A percentile compares a stretch with the other conserved stretches of the same genome.
phyloP scores from a whole-genome alignment of 2,329 filamentous ascomycete genomes.

The Phoma sp. region DNA sequence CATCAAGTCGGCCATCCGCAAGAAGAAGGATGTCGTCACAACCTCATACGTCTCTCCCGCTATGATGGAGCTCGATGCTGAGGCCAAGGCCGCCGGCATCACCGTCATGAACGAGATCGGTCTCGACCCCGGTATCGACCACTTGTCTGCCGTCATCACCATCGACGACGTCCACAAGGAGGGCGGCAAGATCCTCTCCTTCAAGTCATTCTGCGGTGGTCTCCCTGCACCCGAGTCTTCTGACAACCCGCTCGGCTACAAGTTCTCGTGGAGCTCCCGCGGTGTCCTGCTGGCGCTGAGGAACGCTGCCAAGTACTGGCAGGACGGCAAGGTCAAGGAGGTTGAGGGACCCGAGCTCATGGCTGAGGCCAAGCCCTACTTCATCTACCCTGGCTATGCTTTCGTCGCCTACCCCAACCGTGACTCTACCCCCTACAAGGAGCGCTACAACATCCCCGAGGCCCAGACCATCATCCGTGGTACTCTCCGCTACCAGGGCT shows the following conservation, averaged over 20 bases:
- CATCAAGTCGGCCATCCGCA: conserved; percentile 90
- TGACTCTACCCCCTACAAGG: conserved; percentile 85
- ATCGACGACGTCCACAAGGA: conserved; percentile 87
- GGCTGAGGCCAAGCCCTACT: conserved; percentile 86
- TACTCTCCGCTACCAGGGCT: conserved; percentile 85
- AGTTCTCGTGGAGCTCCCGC: conserved; percentile 79
- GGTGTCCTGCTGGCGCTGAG: conserved; percentile 87
- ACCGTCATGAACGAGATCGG: conserved; percentile 89
- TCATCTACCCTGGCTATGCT: conserved; percentile 85
- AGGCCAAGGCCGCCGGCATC: conserved; percentile 88
- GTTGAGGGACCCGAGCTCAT: conserved; percentile 73
- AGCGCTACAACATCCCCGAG: conserved; percentile 92
- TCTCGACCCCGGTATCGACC: conserved; percentile 74
- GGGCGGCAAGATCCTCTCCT: conserved; percentile 84
- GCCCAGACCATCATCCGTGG: conserved; percentile 85
- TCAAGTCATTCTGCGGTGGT: conserved; percentile 76
- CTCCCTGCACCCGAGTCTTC: conserved; percentile 70
- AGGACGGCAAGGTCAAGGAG: conserved; percentile 75
- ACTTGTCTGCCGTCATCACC: conserved; percentile 83
- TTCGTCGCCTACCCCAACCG: conserved; percentile 95
- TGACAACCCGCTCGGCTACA: conserved; percentile 92
- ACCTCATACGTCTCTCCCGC: conserved; percentile 92
- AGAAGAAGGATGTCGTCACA: conserved; percentile 96
- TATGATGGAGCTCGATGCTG: conserved; percentile 86
- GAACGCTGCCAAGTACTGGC: conserved; percentile 84